A percentile compares a stretch with the other conserved stretches of the same genome.
These are phyloP conservation scores for Suhomyces vadensis DNA, from an alignment of 805 yeast species.

Conservation along the genomic window DNA sequence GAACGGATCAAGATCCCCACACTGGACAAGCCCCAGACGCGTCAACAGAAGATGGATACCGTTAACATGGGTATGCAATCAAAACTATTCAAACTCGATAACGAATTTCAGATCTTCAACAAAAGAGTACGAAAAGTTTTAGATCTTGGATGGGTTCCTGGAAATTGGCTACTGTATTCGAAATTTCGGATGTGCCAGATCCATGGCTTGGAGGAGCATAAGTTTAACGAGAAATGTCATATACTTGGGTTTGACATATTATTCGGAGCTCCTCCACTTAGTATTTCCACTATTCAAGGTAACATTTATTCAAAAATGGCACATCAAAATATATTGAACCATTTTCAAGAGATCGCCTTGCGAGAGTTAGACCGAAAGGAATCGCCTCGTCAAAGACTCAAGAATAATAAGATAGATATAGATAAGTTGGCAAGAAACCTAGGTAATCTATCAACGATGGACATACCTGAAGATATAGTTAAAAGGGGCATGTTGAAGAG, in stretches of 20 bases:
- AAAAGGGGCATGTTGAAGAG: conserved; percentile 9
- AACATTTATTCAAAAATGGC: conserved; percentile 65
- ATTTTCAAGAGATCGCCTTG: conserved; percentile 30
- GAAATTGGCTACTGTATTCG: conserved; percentile 40
- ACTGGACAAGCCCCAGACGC: conserved; percentile 15
- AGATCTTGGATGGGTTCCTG: conserved; percentile 44
- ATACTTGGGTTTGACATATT: conserved; percentile 56
- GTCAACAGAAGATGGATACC: conserved; percentile 27
- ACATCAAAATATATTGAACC: conserved; percentile 23
- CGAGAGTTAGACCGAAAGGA: conserved; percentile 14
- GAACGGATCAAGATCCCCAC: conserved; percentile 10
- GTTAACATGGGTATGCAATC: conserved; percentile 25
- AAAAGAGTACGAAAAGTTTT: conserved; percentile 30
- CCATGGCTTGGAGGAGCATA: conserved; percentile 30
- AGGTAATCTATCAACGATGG: conserved; percentile 7
- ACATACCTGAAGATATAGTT: conserved; percentile 8
- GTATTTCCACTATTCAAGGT: conserved; percentile 82
- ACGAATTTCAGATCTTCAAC: conserved; percentile 28
- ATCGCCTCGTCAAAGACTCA: conserved; percentile 10
- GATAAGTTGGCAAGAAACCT: conserved; percentile 14
- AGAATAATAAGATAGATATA: conserved; percentile 26
- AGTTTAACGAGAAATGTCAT: conserved; percentile 32
- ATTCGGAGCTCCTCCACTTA: conserved; percentile 75
- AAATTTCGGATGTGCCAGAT: conserved; percentile 26
- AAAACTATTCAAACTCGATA: conserved; percentile 30